Evolutionary conservation across 108 stramenopile species (phyloP).

Genomic region (Conticribra weissflogii): DNA sequence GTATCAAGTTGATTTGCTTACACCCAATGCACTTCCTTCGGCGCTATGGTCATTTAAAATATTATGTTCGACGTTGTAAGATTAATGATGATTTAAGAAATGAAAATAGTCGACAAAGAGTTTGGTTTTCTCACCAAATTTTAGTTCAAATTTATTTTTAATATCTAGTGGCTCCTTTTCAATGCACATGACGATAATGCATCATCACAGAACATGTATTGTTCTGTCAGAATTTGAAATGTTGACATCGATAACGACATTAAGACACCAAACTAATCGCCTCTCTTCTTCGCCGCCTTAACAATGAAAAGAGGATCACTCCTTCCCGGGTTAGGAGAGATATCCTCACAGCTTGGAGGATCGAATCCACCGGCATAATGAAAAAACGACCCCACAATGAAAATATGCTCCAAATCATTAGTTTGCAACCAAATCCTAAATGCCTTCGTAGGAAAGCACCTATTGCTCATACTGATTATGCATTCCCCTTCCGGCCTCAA

Average conservation of each 20-base stretch:
- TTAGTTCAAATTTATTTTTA: too few relatives aligned
- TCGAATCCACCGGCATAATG: conserved; percentile 91
- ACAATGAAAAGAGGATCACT: conserved; percentile 95
- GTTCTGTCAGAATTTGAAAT: too few relatives aligned
- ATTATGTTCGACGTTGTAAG: background rate
- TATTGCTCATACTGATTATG: conserved; percentile 90
- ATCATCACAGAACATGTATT: background rate
- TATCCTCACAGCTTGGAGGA: conserved; percentile 78
- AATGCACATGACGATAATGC: background rate
- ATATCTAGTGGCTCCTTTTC: background rate
- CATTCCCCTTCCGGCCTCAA: conserved; percentile 88
- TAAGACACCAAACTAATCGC: background rate
- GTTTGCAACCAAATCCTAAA: conserved; percentile 82
- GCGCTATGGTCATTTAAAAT: too few relatives aligned
- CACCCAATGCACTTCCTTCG: too few relatives aligned
- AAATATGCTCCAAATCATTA: conserved; percentile 93
- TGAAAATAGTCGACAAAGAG: too few relatives aligned
- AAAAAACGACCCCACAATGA: conserved; percentile 92
- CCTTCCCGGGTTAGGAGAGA: conserved; percentile 91
- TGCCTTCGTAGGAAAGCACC: conserved; percentile 90
- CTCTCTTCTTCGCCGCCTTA: conserved; percentile 64
- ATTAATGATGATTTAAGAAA: too few relatives aligned
- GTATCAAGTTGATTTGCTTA: too few relatives aligned
- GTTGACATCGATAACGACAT: too few relatives aligned
- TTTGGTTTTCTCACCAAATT: too few relatives aligned